Percentiles rank a stretch among this genome's conserved stretches.
These are phyloP conservation scores for Lentithecium fluviatile DNA, from an alignment of 495 filamentous ascomycete genomes.

Conservation along the genomic window DNA sequence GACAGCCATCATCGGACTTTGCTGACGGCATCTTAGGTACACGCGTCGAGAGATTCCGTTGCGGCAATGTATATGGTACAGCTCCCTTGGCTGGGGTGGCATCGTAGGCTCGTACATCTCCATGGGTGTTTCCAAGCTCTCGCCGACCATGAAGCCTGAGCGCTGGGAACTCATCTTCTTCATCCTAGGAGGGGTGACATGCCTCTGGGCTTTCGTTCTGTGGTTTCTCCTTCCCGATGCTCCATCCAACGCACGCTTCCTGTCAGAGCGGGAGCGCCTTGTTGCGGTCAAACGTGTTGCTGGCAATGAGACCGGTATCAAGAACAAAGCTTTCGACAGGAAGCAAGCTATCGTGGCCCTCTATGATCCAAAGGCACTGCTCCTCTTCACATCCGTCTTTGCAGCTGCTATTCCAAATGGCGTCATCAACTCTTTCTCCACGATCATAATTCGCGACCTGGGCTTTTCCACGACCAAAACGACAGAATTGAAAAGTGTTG, in stretches of 20 bases:
- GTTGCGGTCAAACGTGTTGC: slow-evolving; percentile 6
- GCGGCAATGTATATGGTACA: slow-evolving; percentile 7
- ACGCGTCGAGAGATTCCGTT: slow-evolving; percentile 3
- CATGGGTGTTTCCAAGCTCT: slow-evolving; percentile 6
- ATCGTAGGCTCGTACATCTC: slow-evolving; percentile 11
- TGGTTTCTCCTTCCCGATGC: slow-evolving; percentile 7
- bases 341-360: slow-evolving; percentile 2
- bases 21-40: too few relatives aligned
- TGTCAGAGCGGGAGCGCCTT: background rate
- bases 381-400: slow-evolving; percentile 6
- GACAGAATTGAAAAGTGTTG: slow-evolving; percentile 33
- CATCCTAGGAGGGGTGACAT: slow-evolving; percentile 9
- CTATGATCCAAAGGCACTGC: slow-evolving; percentile 5
- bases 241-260: slow-evolving; percentile 6
- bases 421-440: slow-evolving; percentile 37
- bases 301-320: slow-evolving; percentile 13
- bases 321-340: slow-evolving; percentile 10
- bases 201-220: slow-evolving; percentile 1
- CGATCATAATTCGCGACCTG: slow-evolving; percentile 34
- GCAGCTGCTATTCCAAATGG: slow-evolving; percentile 22
- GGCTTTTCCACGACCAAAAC: slow-evolving; percentile 32
- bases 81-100: slow-evolving; percentile 5
- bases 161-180: slow-evolving; percentile 35
- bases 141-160: slow-evolving; percentile 18
- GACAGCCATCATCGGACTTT: too few relatives aligned